Base-by-base conservation (phyloP, 805 yeast genomes). In the Sungouiella thailandica region DNA sequence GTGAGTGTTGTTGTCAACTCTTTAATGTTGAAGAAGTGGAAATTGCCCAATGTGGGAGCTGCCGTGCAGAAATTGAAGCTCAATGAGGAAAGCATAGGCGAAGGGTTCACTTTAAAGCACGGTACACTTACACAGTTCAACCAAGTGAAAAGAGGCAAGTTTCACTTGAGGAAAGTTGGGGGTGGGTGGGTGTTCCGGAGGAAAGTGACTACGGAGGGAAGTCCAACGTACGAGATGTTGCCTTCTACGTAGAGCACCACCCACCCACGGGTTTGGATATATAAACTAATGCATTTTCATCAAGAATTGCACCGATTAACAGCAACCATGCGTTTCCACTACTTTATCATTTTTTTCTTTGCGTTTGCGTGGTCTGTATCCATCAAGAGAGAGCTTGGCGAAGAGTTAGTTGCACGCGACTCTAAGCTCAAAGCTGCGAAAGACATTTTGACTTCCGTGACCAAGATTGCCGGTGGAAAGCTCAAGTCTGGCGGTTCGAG, bases 1-100 rank as follows among this genome's bases (percentile, higher is more conserved):
- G 80, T 87, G 2, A 83, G 95, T 47, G 97, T 90, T 15, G 89
- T 93, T 17, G 49, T 81, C 29, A 83, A 84, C 41, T 87, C 96
- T 0, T 64, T 90, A 39, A 55, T 77, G 48, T 65, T 90, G 47
- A 83, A 82, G 52, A 60, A 63, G 29, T 87, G 90, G 88, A 69
- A 49, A 23, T 55, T 65, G 2, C 67, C 66, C 11, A 30, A 27
- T 4, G 31, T 45, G 8, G 20, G 25, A 22, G 37, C 29, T 5
- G 17, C 31, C 2, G 34, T 37, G 16, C 24, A 33, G 14, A 29
- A 11, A 25, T 10, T 22, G n/a, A 18, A 14, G 10, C 24, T 16
- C 10, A 25, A 25, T 5, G 47, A 34, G 27, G 44, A 44, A 8
- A 32, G 29, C 6, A 29, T 49, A 17, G 43, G 31, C 9, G 35